Base-by-base conservation (phyloP, 2,329 filamentous ascomycete species). In the Neoascochyta sp. region DNA sequence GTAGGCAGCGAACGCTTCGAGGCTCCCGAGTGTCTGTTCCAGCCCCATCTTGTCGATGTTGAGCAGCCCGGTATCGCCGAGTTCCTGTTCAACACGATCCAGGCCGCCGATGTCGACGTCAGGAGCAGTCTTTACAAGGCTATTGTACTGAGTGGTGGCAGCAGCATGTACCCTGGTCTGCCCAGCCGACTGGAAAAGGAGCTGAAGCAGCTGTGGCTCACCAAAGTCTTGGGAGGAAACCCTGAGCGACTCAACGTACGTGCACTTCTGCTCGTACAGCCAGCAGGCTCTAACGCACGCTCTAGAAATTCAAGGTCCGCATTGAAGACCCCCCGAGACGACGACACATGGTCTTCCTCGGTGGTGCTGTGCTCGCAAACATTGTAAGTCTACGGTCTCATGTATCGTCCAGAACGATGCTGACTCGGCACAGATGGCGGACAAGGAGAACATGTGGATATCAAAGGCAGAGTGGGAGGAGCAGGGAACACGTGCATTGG, bases 391-490 rank as follows among this genome's bases (percentile, higher is more conserved):
- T 24, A 29, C 16, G 5, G 12, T 18, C 11, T 7, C n/a, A 19
- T 7, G 10, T 14, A 6, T 5, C 9, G 7, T 10, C 6, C 4
- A 17, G 13, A 17, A 15, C 30, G 11, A 12, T 27, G 8, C 52
- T 54, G 29, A 57, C 30, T 13, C 16, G n/a, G 16, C 16, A 9
- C 38, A 77, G 74, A 96, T 98, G 84, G 89, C 92, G 24, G 89
- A 96, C 69, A 96, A 95, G 71, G 87, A 95, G 65, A 85, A 83
- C 63, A 96, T 96, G 92, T 98, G 92, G 92, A 89, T 98, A 57
- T 85, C 83, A 50, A 95, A 95, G 74, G 76, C 85, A 57, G 92
- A 98, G 68, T 98, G 92, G 92, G 78, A 92, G 57, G 92, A 98
- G 68, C 83, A 95, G 63, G 92, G 92, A 21, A 62, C 83, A 20